Base-by-base conservation (phyloP, 2,329 filamentous ascomycete genomes). In the Apiospora pterosperma region DNA sequence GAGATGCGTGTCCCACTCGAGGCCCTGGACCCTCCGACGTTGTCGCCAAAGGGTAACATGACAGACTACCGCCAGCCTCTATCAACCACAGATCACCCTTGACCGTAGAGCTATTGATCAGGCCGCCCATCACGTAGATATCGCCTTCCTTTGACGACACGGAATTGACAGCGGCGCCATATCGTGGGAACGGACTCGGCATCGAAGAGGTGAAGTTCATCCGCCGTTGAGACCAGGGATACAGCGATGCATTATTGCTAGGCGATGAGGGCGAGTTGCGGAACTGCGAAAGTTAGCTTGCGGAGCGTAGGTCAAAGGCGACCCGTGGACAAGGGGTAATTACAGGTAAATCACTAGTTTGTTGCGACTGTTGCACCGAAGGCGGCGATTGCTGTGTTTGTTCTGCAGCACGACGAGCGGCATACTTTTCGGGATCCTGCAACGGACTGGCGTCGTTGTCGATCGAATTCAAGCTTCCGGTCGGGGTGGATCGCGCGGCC, bases 61-160 rank as follows among this genome's bases (percentile, higher is more conserved):
- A 88, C 83, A 98, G 88, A 76, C 88, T 94, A 10, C 90, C 90
- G 62, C 91, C 93, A 67, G 93, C 92, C 77, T 99, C 96, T 59
- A 98, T 91, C 89, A 98, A 91, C 96, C 96, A 99, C 59, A 99
- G 79, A 79, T 99, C 96, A 59, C 96, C 96, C 76, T 97, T 97
- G 55, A 98, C 96, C 2, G 93, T 97, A 41, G 93, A 92, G 70
- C 95, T 95, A 74, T 97, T 95, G 72, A 99, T 95, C 67, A 99
- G 80, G 61, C 96, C 96, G 68, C 96, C 96, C 94, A 99, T 98
- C 74, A 99, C 85, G 74, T 98, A 99, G 64, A 99, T 92, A 72
- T 97, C 93, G 66, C 96, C 96, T 78, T 99, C 96, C 79, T 98
- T 98, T 42, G 94, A 97, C 28, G 94, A 92, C 19, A 91, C 85